These are phyloP conservation scores for Hyparrhenia diplandra DNA, from an alignment of 176 grass and related monocot species.

Conservation along the genomic window DNA sequence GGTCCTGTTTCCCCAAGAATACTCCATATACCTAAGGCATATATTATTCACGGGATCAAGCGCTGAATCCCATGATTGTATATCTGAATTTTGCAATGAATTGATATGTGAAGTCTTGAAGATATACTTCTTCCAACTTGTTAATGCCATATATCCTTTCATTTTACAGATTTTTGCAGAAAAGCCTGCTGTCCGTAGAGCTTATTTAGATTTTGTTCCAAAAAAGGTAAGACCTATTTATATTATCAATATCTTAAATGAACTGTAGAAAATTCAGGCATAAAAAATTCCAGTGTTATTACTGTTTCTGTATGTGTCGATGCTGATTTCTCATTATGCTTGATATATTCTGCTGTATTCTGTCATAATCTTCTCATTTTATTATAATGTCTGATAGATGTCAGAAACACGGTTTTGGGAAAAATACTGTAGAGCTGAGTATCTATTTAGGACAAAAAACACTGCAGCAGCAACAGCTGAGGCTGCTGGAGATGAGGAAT, in stretches of 20 bases:
- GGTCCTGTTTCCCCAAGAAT: neutral
- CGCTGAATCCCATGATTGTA: constrained; percentile 8
- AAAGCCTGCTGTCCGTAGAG: constrained; percentile 92
- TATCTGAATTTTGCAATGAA: constrained; percentile 3
- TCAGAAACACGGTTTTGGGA: constrained; percentile 90
- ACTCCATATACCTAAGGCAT: too few species aligned
- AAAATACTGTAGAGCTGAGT: constrained; percentile 98
- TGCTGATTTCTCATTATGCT: constrained; percentile 9
- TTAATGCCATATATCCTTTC: neutral
- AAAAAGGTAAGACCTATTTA: constrained; percentile 53
- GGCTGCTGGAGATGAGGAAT: constrained; percentile 95
- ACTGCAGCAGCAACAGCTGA: constrained; percentile 72
- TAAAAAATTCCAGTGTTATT: constrained; percentile 10
- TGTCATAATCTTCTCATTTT: constrained; percentile 9
- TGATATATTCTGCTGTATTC: neutral
- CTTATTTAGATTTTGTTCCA: constrained; percentile 85
- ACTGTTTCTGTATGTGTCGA: neutral
- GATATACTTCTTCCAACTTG: neutral
- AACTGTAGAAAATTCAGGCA: constrained; percentile 5
- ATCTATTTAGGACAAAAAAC: constrained; percentile 90
- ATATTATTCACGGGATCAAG: too few species aligned
- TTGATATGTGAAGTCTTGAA: neutral
- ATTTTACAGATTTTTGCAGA: constrained; percentile 90
- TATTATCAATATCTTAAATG: constrained; percentile 4
- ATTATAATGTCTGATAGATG: constrained; percentile 44